Evolutionary conservation across 2,329 filamentous ascomycete species (phyloP).

Genomic region (Domatiomyces catenatus): DNA sequence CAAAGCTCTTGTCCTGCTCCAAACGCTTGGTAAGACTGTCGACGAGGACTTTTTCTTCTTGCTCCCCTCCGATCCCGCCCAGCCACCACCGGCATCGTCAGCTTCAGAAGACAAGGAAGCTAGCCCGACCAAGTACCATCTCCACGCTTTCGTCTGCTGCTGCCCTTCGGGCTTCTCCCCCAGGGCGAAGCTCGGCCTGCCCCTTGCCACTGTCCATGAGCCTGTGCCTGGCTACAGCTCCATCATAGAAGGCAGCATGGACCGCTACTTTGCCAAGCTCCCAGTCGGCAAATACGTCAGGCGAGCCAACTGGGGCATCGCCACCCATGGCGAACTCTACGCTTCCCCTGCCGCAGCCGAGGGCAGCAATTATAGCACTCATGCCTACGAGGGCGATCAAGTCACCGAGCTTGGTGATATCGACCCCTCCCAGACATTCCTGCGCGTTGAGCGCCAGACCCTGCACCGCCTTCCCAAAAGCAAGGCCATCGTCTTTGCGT

Average conservation of each 20-base stretch:
- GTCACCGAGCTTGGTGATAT: slow-evolving; percentile 22
- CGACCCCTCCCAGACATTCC: slow-evolving; percentile 31
- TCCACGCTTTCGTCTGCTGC: slow-evolving; percentile 41
- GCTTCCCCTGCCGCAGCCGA: slow-evolving; percentile 17
- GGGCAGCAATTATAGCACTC: slow-evolving; percentile 19
- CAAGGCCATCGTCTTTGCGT: slow-evolving; percentile 42
- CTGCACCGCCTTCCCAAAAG: slow-evolving; percentile 42
- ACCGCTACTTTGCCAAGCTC: slow-evolving; percentile 42
- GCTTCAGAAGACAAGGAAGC: slow-evolving; percentile 7
- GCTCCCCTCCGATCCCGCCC: slow-evolving; percentile 23
- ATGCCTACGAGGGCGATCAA: slow-evolving; percentile 18
- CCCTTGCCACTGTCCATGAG: slow-evolving; percentile 40
- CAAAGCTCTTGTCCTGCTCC: slow-evolving; percentile 28
- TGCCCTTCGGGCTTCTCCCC: slow-evolving; percentile 46
- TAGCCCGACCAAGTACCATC: slow-evolving; percentile 30
- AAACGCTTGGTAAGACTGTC: slow-evolving; percentile 36
- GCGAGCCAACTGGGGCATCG: slow-evolving; percentile 37
- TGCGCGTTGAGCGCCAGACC: slow-evolving; percentile 47
- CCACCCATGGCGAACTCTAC: slow-evolving; percentile 26
- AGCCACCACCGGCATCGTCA: neutral
- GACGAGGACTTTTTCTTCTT: slow-evolving; percentile 48
- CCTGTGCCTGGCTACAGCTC: slow-evolving; percentile 43
- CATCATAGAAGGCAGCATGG: slow-evolving; percentile 46
- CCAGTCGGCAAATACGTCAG: slow-evolving; percentile 40
- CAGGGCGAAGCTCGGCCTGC: slow-evolving; percentile 37